Base-by-base conservation (phyloP, 2,329 filamentous ascomycete species). In the Diaporthe amygdali region DNA sequence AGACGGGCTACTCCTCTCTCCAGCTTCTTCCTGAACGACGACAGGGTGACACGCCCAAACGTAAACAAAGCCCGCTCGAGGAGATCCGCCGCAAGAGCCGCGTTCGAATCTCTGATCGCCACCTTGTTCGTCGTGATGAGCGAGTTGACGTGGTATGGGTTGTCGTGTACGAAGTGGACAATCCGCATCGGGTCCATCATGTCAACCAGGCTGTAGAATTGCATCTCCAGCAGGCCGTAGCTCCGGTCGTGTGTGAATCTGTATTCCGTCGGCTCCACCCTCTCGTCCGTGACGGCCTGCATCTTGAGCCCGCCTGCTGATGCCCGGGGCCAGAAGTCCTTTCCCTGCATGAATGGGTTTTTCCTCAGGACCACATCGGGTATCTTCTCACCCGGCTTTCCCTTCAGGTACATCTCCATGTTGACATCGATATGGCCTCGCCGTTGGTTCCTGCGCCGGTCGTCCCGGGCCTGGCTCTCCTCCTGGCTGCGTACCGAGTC, bases 71-170 rank as follows among this genome's bases (percentile, higher is more conserved):
- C 95, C 55, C 96, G 90, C 82, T 98, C 96, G 68, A 97, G 90
- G 2, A 98, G 88, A 77, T 98, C 95, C 4, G 94, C 92, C 0
- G 96, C 92, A 5, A 96, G 89, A 1, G 95, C 90, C 79, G 95
- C 92, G 78, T 98, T 96, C 67, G 94, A 91, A 78, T 98, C 94
- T 75, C 97, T 93, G 79, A 96, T 96, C 15, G 95, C 95, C 63
- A 98, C 93, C 79, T 94, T 94, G 73, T 94, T 97, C 34, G 97
- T 95, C 79, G 98, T 95, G 27, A 98, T 90, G n/a, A 98, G 88
- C 2, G 94, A 95, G 1, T 94, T 96, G 75, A 98, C 92, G 79
- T 98, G 95, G 80, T 98, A 98, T 4, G 96, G 93, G 76, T 94
- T 91, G 75, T 87, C 85, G 73, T 90, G 88, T 2, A 98, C 85